Evolutionary conservation across 805 yeast species (phyloP), one percentile per base, ranked within the genome.

Genomic region (Cyberlindnera maclurae): DNA sequence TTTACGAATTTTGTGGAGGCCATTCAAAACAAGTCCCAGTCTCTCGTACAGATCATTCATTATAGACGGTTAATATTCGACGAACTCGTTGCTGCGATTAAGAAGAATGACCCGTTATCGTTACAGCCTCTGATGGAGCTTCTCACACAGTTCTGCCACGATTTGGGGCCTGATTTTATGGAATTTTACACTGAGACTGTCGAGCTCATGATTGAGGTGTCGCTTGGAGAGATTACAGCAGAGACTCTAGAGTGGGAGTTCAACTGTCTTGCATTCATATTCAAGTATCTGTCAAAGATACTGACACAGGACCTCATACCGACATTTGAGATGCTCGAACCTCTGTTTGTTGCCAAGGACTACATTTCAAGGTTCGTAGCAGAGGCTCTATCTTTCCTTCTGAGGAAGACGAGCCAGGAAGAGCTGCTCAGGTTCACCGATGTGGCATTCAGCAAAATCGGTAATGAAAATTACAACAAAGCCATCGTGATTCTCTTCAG

Each of bases 151-250:
- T 82, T 93, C 50, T 79, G 88, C 30, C 96, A 86, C 51, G 98
- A 90, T 64, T 64, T 90, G 45, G 97, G 96, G 9, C 81, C 90
- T 3, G 97, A 90, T 49, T 93, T 89, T 54, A 71, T 87, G 66
- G 75, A 73, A 8, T 87, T 65, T 52, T 88, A 86, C 53, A 63
- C 63, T 2, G 56, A 61, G 18, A 62, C 87, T 1, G 60, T 90
- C 34, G 47, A 52, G 0, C 49, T 72, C 17, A 67, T 89, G 31
- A 71, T 71, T 4, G 57, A 63, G 1, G 54, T 85, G 37, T 68
- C 84, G 7, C 43, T 62, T 9, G 50, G 54, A 22, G 75, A 76
- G 42, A 64, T 69, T 42, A 58, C 68, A 15, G 69, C 80, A 37
- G 67, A 79, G 8, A 68, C 86, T 1, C 68, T 90, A 30, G 96